Base-by-base conservation (phyloP, 1,139 yeast genomes). In the Nematodospora anomalae region DNA sequence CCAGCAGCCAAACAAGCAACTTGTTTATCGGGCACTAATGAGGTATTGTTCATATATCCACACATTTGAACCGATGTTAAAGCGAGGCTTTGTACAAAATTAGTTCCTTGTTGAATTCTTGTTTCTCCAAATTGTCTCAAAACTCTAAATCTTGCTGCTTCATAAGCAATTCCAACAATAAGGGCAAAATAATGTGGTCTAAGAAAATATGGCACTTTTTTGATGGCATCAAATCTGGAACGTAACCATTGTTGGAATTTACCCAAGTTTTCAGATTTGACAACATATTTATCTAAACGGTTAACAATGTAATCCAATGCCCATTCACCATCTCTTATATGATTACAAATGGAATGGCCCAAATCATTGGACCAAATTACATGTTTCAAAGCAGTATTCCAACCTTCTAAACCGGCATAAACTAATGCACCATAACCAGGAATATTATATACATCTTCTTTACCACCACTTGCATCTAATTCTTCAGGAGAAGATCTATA, bases 1-100 rank as follows among this genome's bases (percentile, higher is more conserved):
- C 97, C 98, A 2, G 98, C 98, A 11, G 97, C 96, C 76, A 92
- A 70, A 31, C 88, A 77, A 2, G 95, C 85, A 10, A 80, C 75
- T 43, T 71, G 66, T 20, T 71, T 67, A 33, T 66, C 67, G 1
- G 97, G 95, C 21, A 71, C 65, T 39, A 92, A 69, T 0, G 96
- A 86, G 0, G 97, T 86, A 30, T 80, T 79, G 32, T 80, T 75
- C 75, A 84, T 77, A 27, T 48, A 57, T 0, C 96, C 95, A 32
- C 83, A 75, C 95, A 92, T 84, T 62, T 92, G 97, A 33, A 89
- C 71, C 1, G 96, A 86, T 1, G 90, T 81, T 58, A 92, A 61
- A 0, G 95, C 86, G 48, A 92, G 70, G 44, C 83, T 72, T 57
- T 86, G 95, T 30, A 87, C 79, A 60, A 92, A 90, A 30, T 76